A percentile compares a stretch with the other conserved stretches of the same genome.
Evolutionary conservation across 345 rosid genomes (phyloP).

Genomic region (Eutrema heterophyllum): DNA sequence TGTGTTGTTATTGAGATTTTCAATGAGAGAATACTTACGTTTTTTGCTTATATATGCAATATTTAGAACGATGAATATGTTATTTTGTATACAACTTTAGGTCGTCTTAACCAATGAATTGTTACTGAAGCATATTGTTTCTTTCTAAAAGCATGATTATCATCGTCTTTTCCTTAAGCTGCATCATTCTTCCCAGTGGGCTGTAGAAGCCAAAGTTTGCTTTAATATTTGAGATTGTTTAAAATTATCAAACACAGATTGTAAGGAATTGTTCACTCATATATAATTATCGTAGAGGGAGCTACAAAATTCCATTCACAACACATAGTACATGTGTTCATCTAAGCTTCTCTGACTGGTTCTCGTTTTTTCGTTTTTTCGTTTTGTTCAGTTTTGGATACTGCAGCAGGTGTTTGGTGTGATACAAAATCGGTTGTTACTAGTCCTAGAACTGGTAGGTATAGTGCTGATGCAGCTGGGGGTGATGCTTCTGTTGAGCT

Average conservation of each 20-base stretch:
- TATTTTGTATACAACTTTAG: neutral
- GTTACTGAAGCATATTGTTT: neutral
- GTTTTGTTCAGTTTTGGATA: conserved; percentile 74
- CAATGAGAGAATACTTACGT: neutral
- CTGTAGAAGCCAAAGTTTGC: neutral
- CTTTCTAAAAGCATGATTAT: neutral
- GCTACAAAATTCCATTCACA: neutral
- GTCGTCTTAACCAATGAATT: neutral
- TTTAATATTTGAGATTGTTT: neutral
- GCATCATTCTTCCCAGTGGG: neutral
- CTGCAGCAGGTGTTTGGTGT: conserved; percentile 99
- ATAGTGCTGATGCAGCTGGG: conserved; percentile 93
- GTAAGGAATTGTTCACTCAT: neutral
- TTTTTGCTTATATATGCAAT: neutral
- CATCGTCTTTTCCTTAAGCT: neutral
- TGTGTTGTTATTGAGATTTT: neutral
- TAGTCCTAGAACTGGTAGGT: conserved; percentile 88
- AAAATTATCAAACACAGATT: neutral
- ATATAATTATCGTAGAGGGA: neutral
- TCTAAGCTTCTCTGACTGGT: conserved; percentile 14
- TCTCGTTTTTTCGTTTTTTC: conserved; percentile 25
- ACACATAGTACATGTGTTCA: neutral
- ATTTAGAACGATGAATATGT: neutral
- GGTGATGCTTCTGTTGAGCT: conserved; percentile 97
- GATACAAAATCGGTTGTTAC: conserved; percentile 98